phyloP scores from a whole-genome alignment of 2,329 filamentous ascomycete species.

The Sarocladium oryzae region DNA sequence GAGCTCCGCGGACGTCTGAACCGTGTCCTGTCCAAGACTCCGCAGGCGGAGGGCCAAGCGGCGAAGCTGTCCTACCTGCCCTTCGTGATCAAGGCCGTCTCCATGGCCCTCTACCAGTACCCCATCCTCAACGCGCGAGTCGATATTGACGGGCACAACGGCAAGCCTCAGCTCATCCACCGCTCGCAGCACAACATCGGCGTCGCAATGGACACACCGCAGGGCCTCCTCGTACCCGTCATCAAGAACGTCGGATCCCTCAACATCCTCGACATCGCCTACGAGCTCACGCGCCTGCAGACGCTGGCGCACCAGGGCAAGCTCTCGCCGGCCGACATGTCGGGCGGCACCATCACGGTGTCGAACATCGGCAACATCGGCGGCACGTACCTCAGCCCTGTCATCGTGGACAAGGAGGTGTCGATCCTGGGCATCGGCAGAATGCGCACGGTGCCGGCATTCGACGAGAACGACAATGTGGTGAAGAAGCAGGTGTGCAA shows the following conservation, averaged over 20 bases:
- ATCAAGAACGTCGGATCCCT: constrained; percentile 74
- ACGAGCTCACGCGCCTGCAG: constrained; percentile 69
- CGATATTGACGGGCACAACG: constrained; percentile 47
- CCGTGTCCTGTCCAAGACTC: constrained; percentile 39
- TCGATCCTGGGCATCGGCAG: constrained; percentile 87
- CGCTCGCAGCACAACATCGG: constrained; percentile 90
- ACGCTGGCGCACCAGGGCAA: constrained; percentile 66
- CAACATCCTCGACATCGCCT: constrained; percentile 71
- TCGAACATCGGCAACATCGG: constrained; percentile 96
- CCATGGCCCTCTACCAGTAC: constrained; percentile 72
- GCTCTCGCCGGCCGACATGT: constrained; percentile 67
- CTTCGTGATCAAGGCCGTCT: constrained; percentile 94
- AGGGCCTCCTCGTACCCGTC: constrained; percentile 84
- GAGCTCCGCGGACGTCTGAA: constrained; percentile 71
- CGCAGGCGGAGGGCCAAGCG: constrained; percentile 40
- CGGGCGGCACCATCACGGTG: constrained; percentile 85
- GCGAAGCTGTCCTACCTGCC: constrained; percentile 81
- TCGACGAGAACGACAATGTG: constrained; percentile 54
- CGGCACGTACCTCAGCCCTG: constrained; percentile 83
- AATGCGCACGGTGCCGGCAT: constrained; percentile 74
- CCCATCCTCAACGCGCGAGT: constrained; percentile 85
- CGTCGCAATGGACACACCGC: constrained; percentile 88
- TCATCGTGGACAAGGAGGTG: constrained; percentile 86
- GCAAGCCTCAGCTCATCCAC: constrained; percentile 69
- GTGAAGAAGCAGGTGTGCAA: constrained; percentile 75